Base-by-base conservation (phyloP, 2,329 filamentous ascomycete genomes). In the Trichoderma sp. region DNA sequence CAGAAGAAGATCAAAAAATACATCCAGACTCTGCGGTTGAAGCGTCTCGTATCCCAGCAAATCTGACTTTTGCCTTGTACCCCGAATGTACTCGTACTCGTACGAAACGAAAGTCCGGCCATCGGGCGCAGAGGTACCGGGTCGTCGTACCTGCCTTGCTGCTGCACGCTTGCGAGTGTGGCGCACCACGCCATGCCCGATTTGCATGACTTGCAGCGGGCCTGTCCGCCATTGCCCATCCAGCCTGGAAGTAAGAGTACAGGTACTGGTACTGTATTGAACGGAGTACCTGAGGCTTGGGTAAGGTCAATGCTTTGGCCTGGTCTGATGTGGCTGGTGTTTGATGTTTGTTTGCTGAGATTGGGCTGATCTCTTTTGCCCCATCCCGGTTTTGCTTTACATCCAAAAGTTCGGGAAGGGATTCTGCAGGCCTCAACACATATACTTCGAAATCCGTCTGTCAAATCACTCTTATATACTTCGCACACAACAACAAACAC, bases 191-290 rank as follows among this genome's bases (percentile, higher is more conserved):
- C 80, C 76, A 79, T 78, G 77, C 80, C 81, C 68, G 77, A 79
- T 81, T 80, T 65, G 79, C 75, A 77, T 77, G 76, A 75, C 78
- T 76, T 80, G 80, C 81, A 81, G 80, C 81, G 80, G 79, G 76
- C 78, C 79, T 78, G 78, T 78, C 80, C 80, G 80, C 77, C 71
- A 71, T n/a, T 60, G 29, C 24, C 63, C 62, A 50, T 74, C 45
- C 31, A 60, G 50, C 29, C 38, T 53, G 50, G 21, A 41, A 31
- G 50, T 21, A 6, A 53, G 21, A 56, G 50, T 56, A 56, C 21
- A 9, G 21, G 50, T 35, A 56, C 38, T 67, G 9, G 9, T 14
- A 14, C 29, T 62, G 59, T 14, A 12, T 12, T 56, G n/a, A 12
- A 56, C 41, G 16, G 41, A 45, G 41, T 45, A 45, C 18, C 41